Evolutionary conservation across 2,329 filamentous ascomycete species (phyloP).

Genomic region (Pyrenochaeta sp.): DNA sequence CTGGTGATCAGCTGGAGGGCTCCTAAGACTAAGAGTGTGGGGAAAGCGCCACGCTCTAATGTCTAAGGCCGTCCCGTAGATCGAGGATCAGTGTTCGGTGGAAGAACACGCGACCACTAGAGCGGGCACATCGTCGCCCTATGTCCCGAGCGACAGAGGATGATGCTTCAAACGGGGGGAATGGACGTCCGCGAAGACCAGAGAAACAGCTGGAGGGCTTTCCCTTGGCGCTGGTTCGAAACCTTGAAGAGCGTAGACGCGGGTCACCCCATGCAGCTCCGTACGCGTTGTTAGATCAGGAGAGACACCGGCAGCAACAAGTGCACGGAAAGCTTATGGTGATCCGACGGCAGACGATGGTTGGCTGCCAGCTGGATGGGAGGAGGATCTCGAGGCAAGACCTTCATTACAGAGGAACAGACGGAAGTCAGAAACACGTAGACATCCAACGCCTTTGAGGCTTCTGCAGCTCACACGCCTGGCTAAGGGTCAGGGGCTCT

Average conservation of each 20-base stretch:
- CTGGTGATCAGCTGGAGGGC: slow-evolving; percentile 39
- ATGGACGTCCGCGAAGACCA: slow-evolving; percentile 30
- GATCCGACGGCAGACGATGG: slow-evolving; percentile 28
- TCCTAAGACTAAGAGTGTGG: slow-evolving; percentile 46
- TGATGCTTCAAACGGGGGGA: slow-evolving; percentile 26
- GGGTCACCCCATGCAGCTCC: slow-evolving; percentile 36
- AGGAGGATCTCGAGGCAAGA: slow-evolving; percentile 37
- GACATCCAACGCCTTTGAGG: slow-evolving; percentile 52
- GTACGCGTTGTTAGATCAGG: slow-evolving; percentile 34
- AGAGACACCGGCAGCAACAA: slow-evolving; percentile 24
- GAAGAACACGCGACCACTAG: slow-evolving; percentile 43
- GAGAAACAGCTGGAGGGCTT: slow-evolving; percentile 33
- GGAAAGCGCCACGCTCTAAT: slow-evolving; percentile 49
- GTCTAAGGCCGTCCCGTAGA: slow-evolving; percentile 41
- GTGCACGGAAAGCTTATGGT: slow-evolving; percentile 32
- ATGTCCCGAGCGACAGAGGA: slow-evolving; percentile 41
- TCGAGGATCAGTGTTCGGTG: slow-evolving; percentile 37
- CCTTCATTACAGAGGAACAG: slow-evolving; percentile 46
- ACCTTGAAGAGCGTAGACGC: slow-evolving; percentile 36
- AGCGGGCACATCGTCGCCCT: slow-evolving; percentile 49
- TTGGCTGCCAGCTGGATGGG: slow-evolving; percentile 31
- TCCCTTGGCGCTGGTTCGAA: slow-evolving; percentile 47
- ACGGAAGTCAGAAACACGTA: slow-evolving; percentile 43
- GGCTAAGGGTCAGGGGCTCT: slow-evolving; percentile 51
- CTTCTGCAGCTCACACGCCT: slow-evolving; percentile 50